Percentiles rank a stretch among this genome's conserved stretches.
These are phyloP conservation scores for Rhizopus delemar DNA, from an alignment of 371 early-diverging fungal genomes.

Conservation along the genomic window DNA sequence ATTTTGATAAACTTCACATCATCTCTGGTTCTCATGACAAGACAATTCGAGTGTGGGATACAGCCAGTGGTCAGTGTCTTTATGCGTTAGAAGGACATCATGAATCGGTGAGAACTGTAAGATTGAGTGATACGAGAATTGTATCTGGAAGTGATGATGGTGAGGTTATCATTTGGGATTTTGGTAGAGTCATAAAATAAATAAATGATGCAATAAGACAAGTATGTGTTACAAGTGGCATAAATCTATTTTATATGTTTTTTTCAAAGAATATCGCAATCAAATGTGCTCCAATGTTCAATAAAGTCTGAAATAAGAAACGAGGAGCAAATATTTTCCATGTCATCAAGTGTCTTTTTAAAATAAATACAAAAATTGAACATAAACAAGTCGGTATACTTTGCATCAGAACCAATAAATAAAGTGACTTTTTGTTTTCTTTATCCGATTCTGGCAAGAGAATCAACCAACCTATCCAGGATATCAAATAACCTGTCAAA, in stretches of 20 bases:
- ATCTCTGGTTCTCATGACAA: slow-evolving; percentile 91
- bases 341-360: slow-evolving; percentile 89
- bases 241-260: slow-evolving; percentile 3
- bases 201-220: slow-evolving; percentile 19
- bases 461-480: slow-evolving; percentile 41
- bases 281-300: slow-evolving; percentile 36
- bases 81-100: slow-evolving; percentile 71
- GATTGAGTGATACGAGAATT: slow-evolving; percentile 85
- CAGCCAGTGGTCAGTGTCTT: slow-evolving; percentile 79
- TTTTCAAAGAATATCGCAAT: slow-evolving; percentile 10
- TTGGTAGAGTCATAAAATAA: slow-evolving; percentile 27
- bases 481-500: slow-evolving; percentile 67
- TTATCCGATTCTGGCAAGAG: slow-evolving; percentile 16
- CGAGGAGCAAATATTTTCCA: slow-evolving; percentile 95
- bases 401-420: slow-evolving; percentile 50
- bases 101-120: slow-evolving; percentile 75
- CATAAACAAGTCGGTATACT: slow-evolving; percentile 53
- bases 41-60: slow-evolving; percentile 94
- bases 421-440: slow-evolving; percentile 5
- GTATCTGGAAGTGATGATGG: slow-evolving; percentile 86
- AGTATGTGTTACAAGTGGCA: too few relatives aligned
- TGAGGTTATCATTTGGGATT: slow-evolving; percentile 81
- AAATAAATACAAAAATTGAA: slow-evolving; percentile 58
- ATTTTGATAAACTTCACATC: slow-evolving; percentile 88
- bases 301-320: slow-evolving; percentile 67